These are phyloP conservation scores for Sporisorium sorghi DNA, from an alignment of 1,284 basidiomycete species.

Conservation along the genomic window DNA sequence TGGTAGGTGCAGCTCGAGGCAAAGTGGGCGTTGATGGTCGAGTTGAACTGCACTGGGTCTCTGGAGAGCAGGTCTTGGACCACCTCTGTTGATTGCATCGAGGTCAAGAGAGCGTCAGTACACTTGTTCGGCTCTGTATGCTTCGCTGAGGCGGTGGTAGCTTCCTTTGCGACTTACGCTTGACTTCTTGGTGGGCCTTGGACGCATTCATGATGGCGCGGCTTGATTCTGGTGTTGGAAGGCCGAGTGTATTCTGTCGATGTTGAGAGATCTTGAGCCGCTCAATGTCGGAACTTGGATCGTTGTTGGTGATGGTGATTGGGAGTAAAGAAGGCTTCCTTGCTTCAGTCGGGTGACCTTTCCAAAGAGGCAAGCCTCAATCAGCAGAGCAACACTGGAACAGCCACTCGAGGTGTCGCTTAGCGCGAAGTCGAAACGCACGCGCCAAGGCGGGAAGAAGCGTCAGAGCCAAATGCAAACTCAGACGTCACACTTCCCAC, in stretches of 20 bases:
- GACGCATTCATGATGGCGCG: constrained; percentile 31
- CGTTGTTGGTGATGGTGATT: neutral
- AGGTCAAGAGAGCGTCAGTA: neutral
- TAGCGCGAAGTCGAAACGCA: constrained; percentile 1
- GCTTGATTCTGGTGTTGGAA: neutral
- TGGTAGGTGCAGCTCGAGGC: constrained; percentile 40
- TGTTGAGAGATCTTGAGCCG: no score
- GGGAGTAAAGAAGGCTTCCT: neutral
- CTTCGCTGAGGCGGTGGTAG: neutral
- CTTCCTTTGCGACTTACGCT: constrained; percentile 18
- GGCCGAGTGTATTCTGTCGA: no score
- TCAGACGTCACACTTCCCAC: constrained; percentile 13
- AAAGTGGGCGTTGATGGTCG: constrained; percentile 55
- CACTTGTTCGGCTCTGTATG: neutral
- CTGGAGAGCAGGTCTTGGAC: constrained; percentile 43
- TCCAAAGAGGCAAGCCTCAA: neutral
- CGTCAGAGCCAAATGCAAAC: neutral
- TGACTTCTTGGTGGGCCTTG: constrained; percentile 29
- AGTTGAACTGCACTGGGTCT: constrained; percentile 54
- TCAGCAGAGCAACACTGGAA: constrained; percentile 18
- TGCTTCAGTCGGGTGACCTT: neutral
- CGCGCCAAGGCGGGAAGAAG: neutral
- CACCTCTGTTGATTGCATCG: constrained; percentile 18
- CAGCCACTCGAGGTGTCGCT: constrained; percentile 8
- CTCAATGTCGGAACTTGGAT: no score